These are phyloP conservation scores for Raphanus raphanistrum DNA, from an alignment of 345 rosid species.

Conservation along the genomic window DNA sequence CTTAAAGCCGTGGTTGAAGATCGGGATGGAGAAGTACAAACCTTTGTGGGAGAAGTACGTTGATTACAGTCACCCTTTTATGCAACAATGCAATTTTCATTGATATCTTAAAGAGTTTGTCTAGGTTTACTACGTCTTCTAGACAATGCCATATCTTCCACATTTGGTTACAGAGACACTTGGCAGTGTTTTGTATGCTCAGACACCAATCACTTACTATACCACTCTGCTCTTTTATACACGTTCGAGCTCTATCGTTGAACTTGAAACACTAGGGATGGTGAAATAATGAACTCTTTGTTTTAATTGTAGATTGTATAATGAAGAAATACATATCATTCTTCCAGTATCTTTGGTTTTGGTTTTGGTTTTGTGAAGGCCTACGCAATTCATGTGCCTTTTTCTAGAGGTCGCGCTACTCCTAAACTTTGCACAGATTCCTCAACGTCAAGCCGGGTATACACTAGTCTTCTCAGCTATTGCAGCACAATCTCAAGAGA, in stretches of 20 bases:
- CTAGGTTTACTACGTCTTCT: slow-evolving; percentile 26
- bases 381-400: background rate
- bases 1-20: slow-evolving; percentile 96
- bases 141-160: slow-evolving; percentile 28
- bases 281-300: background rate
- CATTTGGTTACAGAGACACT: slow-evolving; percentile 32
- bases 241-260: slow-evolving; percentile 2
- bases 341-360: background rate
- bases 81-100: slow-evolving; percentile 90
- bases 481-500: too few species aligned
- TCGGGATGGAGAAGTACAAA: slow-evolving; percentile 92
- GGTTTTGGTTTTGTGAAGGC: slow-evolving; percentile 6
- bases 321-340: background rate
- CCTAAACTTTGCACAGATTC: background rate
- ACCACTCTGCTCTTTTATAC: background rate
- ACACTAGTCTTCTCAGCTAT: too few species aligned
- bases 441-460: too few species aligned
- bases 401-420: slow-evolving; percentile 1
- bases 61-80: slow-evolving; percentile 74
- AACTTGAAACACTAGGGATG: slow-evolving; percentile 19
- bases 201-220: slow-evolving; percentile 45
- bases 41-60: slow-evolving; percentile 89
- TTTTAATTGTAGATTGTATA: background rate
- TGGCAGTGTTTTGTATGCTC: slow-evolving; percentile 44
- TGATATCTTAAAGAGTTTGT: slow-evolving; percentile 40